Evolutionary conservation across 768 basidiomycete species (phyloP).

Genomic region (Cantharellus anzutake): DNA sequence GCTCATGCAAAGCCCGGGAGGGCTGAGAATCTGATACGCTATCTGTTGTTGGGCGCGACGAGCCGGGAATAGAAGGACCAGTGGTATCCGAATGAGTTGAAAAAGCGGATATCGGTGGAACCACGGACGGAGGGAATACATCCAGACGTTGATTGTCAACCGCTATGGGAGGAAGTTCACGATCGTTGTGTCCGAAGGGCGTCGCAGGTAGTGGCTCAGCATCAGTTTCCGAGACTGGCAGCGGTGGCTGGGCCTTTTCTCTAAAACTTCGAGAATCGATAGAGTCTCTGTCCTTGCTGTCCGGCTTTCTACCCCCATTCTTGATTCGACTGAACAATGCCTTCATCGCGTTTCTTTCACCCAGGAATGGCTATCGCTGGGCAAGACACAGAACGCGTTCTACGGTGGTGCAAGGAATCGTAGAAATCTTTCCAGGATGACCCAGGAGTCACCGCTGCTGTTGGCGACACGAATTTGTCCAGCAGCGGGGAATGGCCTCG

Average conservation of each 20-base stretch:
- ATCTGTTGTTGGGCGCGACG: constrained; percentile 24
- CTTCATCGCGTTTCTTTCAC: constrained; percentile 34
- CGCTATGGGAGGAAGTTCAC: background rate
- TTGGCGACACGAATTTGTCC: background rate
- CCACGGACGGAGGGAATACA: background rate
- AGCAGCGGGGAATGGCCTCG: background rate
- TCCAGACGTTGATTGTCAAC: background rate
- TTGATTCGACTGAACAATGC: constrained; percentile 66
- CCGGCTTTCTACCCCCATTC: constrained; percentile 25
- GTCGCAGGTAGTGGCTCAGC: constrained; percentile 22
- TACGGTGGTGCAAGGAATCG: background rate
- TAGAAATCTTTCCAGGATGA: background rate
- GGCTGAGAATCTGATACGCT: constrained; percentile 16
- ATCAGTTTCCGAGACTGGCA: constrained; percentile 2
- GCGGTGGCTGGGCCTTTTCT: constrained; percentile 15
- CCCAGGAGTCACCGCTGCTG: background rate
- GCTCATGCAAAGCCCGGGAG: constrained; percentile 9
- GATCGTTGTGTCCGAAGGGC: constrained; percentile 17
- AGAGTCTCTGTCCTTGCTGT: constrained; percentile 23
- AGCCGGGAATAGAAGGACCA: constrained; percentile 13
- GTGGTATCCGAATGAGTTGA: background rate
- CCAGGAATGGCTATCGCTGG: background rate
- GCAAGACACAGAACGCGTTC: background rate
- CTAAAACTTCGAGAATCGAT: constrained; percentile 9
- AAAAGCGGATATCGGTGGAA: background rate